Percentiles rank a stretch among this genome's conserved stretches.
Conservation (phyloP, 2,329 filamentous ascomycete genomes). For the Penicillium sp. region DNA sequence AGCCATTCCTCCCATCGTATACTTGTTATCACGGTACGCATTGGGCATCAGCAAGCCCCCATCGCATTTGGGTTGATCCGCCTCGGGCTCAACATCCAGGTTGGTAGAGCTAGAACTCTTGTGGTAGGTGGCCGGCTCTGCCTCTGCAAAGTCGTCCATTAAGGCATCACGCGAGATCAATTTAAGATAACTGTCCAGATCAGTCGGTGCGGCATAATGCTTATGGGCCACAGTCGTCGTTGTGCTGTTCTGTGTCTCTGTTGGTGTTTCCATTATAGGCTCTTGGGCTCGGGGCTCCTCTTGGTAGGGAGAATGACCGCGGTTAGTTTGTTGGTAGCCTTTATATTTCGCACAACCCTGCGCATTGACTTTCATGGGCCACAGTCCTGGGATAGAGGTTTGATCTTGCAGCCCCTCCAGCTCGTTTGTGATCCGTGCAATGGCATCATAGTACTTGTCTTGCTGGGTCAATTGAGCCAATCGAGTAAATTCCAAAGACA, state of each 20-base stretch:
- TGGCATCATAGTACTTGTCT: conserved; percentile 82
- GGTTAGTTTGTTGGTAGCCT: conserved; percentile 1
- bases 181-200: conserved; percentile 26
- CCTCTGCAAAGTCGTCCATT: conserved; percentile 21
- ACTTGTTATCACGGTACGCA: conserved; percentile 35
- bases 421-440: conserved; percentile 80
- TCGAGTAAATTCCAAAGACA: conserved; percentile 86
- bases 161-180: conserved; percentile 23
- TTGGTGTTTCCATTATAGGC: not conserved
- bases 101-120: not conserved
- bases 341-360: conserved; percentile 66
- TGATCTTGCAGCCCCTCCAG: conserved; percentile 71
- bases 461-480: conserved; percentile 81
- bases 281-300: not conserved
- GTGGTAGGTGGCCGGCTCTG: conserved; percentile 30
- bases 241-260: not conserved
- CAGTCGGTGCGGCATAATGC: conserved; percentile 17
- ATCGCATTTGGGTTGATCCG: conserved; percentile 32
- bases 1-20: conserved; percentile 45
- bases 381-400: conserved; percentile 74
- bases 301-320: conserved; percentile 9
- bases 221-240: conserved; percentile 4
- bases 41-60: conserved; percentile 40
- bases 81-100: not conserved
- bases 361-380: conserved; percentile 74